Evolutionary conservation across 2,329 filamentous ascomycete genomes (phyloP).

Genomic region (Rasamsonia emersonii): DNA sequence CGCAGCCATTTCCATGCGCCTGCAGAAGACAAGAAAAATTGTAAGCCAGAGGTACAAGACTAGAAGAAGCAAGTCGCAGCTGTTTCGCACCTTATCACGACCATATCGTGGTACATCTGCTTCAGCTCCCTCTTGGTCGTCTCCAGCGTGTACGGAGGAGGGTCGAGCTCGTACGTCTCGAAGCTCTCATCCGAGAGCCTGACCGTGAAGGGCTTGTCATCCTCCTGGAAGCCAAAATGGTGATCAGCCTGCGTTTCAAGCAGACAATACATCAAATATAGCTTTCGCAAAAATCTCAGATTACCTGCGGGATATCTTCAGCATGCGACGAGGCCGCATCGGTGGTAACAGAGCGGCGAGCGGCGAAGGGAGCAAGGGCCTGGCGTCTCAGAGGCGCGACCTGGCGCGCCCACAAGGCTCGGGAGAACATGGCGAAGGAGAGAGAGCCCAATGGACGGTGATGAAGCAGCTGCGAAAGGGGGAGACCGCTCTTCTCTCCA

Average conservation of each 20-base stretch:
- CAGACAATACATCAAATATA: no score
- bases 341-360: constrained; percentile 77
- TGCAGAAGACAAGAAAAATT: constrained; percentile 28
- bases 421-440: constrained; percentile 57
- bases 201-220: constrained; percentile 87
- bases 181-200: constrained; percentile 96
- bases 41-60: constrained; percentile 8
- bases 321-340: constrained; percentile 88
- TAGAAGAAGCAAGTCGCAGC: neutral
- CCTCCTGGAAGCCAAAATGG: no score
- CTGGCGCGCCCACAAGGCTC: constrained; percentile 57
- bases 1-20: constrained; percentile 99
- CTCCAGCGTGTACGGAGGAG: constrained; percentile 82
- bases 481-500: constrained; percentile 1
- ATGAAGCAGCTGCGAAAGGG: neutral
- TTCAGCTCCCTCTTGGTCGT: constrained; percentile 97
- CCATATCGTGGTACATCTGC: constrained; percentile 99
- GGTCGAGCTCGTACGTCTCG: constrained; percentile 98
- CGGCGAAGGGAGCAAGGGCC: constrained; percentile 36
- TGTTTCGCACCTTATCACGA: constrained; percentile 67
- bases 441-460: constrained; percentile 10
- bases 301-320: constrained; percentile 64
- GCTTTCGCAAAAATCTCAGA: neutral
- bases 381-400: constrained; percentile 47
- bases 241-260: no score